phyloP scores from a whole-genome alignment of 2,329 filamentous ascomycete species.

The Madurella fahalii region DNA sequence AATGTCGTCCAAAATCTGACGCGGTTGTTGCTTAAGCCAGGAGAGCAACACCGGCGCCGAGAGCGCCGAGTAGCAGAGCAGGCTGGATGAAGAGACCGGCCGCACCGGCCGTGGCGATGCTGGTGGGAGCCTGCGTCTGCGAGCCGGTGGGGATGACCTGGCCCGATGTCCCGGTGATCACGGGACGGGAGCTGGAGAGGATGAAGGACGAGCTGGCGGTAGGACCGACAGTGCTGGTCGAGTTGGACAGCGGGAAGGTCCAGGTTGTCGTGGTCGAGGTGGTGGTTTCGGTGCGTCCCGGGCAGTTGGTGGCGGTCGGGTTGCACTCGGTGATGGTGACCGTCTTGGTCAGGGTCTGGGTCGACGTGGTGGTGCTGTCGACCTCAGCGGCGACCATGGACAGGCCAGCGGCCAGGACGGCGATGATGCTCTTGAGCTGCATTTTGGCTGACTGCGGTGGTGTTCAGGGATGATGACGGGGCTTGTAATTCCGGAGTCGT shows the following conservation, averaged over 20 bases:
- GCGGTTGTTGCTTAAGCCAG: constrained; percentile 30
- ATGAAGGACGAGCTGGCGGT: constrained; percentile 20
- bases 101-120: constrained; percentile 30
- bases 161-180: constrained; percentile 26
- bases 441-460: constrained; percentile 35
- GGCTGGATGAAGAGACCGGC: constrained; percentile 37
- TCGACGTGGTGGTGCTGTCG: constrained; percentile 44
- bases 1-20: neutral
- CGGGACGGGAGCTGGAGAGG: constrained; percentile 27
- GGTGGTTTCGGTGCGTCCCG: constrained; percentile 31
- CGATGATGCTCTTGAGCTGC: constrained; percentile 42
- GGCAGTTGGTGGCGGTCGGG: constrained; percentile 42
- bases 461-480: constrained; percentile 1
- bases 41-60: constrained; percentile 39
- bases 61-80: constrained; percentile 37
- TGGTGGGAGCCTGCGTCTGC: constrained; percentile 27
- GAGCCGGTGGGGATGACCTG: constrained; percentile 19
- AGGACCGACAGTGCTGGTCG: constrained; percentile 29
- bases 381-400: constrained; percentile 34
- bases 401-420: constrained; percentile 39
- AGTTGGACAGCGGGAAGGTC: constrained; percentile 34
- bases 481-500: neutral
- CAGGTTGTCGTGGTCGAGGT: constrained; percentile 25
- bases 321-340: constrained; percentile 47
- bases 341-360: constrained; percentile 42